Conservation (phyloP, 208 protist species). For the Trypanosoma brucei region DNA sequence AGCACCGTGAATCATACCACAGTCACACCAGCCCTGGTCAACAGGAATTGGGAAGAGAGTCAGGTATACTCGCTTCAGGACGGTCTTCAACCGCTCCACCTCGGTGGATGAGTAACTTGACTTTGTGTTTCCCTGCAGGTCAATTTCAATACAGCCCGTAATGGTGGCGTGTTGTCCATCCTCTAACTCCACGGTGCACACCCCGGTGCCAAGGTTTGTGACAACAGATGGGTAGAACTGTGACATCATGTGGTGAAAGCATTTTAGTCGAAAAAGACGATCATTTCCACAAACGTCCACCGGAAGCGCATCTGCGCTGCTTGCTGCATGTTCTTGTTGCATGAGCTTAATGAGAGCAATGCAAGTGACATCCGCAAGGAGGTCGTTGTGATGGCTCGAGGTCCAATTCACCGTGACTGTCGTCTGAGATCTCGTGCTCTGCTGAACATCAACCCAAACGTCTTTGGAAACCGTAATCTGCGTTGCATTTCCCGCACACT, state of each 20-base stretch:
- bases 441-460: constrained; percentile 70
- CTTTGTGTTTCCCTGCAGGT: constrained; percentile 55
- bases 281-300: constrained; percentile 78
- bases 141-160: constrained; percentile 83
- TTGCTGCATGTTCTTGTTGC: constrained; percentile 39
- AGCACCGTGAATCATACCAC: constrained; percentile 78
- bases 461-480: constrained; percentile 59
- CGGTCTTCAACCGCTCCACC: constrained; percentile 65
- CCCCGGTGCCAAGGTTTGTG: constrained; percentile 75
- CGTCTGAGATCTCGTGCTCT: constrained; percentile 66
- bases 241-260: constrained; percentile 90
- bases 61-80: constrained; percentile 86
- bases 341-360: constrained; percentile 81
- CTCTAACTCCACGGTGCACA: constrained; percentile 51
- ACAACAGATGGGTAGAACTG: constrained; percentile 80
- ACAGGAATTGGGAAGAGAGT: constrained; percentile 87
- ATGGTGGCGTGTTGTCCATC: constrained; percentile 70
- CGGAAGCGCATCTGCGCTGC: constrained; percentile 56
- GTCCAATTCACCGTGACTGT: constrained; percentile 84
- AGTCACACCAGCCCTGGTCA: constrained; percentile 89
- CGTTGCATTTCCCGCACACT: constrained; percentile 21
- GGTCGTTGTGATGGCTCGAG: constrained; percentile 81
- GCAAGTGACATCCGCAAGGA: constrained; percentile 86
- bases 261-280: constrained; percentile 85
- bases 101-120: constrained; percentile 52